phyloP scores from a whole-genome alignment of 2,329 filamentous ascomycete genomes.

The Cephalotrichum gorgonifer region DNA sequence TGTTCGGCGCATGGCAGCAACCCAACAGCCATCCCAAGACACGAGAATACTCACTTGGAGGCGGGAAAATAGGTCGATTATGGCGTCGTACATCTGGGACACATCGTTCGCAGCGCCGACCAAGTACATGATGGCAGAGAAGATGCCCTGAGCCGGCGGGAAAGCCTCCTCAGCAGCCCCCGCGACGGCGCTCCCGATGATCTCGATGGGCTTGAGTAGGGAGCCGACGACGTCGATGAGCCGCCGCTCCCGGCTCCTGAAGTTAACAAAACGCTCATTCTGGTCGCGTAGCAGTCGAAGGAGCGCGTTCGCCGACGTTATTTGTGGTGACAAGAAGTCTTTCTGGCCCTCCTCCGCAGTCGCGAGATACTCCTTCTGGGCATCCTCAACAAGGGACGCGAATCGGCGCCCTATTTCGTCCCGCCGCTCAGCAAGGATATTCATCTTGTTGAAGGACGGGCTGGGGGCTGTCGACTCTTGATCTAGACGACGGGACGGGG shows the following conservation, averaged over 20 bases:
- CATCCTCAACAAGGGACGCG: conserved; percentile 8
- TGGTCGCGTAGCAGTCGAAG: conserved; percentile 6
- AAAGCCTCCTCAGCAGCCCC: conserved; percentile 27
- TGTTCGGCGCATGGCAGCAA: not conserved
- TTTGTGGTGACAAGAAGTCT: conserved; percentile 5
- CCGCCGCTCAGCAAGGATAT: conserved; percentile 1
- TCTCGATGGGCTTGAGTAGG: conserved; percentile 24
- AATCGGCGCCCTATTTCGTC: conserved; percentile 8
- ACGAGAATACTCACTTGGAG: conserved; percentile 19
- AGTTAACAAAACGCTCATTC: conserved; percentile 8
- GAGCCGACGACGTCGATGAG: conserved; percentile 9
- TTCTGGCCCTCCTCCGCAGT: conserved; percentile 3
- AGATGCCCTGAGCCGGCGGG: conserved; percentile 28
- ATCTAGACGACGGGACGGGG: not conserved
- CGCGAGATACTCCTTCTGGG: conserved; percentile 7
- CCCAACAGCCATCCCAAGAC: not conserved
- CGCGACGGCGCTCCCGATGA: conserved; percentile 25
- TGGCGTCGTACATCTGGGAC: conserved; percentile 31
- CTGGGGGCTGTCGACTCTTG: not conserved
- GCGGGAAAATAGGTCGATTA: conserved; percentile 30
- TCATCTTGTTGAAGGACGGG: not conserved
- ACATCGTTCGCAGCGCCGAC: conserved; percentile 33
- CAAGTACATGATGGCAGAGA: conserved; percentile 30
- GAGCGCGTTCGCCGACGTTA: conserved; percentile 7
- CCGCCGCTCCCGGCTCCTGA: conserved; percentile 7